phyloP scores from a whole-genome alignment of 1,284 basidiomycete species.

The Erythrobasidium hasegawianum region DNA sequence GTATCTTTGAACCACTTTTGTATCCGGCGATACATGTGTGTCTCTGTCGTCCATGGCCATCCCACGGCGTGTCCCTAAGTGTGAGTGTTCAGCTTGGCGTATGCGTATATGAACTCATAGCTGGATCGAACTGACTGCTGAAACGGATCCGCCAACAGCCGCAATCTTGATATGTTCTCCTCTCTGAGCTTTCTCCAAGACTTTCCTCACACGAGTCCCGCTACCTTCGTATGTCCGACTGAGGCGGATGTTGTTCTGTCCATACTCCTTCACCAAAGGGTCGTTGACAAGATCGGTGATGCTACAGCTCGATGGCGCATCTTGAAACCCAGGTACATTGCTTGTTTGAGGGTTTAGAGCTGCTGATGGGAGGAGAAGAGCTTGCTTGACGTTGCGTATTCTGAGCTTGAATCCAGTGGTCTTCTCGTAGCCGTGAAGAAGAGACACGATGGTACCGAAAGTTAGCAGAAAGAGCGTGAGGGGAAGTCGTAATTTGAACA shows the following conservation, averaged over 20 bases:
- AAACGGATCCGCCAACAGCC: constrained; percentile 40
- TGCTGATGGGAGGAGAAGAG: neutral
- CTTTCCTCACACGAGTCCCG: constrained; percentile 36
- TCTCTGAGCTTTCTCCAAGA: constrained; percentile 38
- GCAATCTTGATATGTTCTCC: constrained; percentile 38
- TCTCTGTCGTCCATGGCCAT: constrained; percentile 17
- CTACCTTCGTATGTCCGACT: constrained; percentile 38
- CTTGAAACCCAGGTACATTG: constrained; percentile 2
- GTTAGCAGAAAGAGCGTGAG: neutral
- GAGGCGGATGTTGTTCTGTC: constrained; percentile 38
- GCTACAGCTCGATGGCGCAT: constrained; percentile 18
- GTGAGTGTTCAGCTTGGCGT: neutral
- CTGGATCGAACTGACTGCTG: constrained; percentile 13
- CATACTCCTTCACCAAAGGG: constrained; percentile 38
- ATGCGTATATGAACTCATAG: neutral
- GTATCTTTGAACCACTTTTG: constrained; percentile 25
- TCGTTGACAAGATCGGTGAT: constrained; percentile 26
- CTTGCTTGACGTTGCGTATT: constrained; percentile 1
- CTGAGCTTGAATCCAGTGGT: neutral
- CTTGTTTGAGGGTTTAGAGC: neutral
- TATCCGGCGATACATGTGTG: constrained; percentile 24
- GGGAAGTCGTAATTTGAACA: no score
- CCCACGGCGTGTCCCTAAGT: constrained; percentile 14
- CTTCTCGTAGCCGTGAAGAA: constrained; percentile 1
- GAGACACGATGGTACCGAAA: neutral